phyloP scores from a whole-genome alignment of 2,329 filamentous ascomycete species.

The Talaromyces atroroseus region DNA sequence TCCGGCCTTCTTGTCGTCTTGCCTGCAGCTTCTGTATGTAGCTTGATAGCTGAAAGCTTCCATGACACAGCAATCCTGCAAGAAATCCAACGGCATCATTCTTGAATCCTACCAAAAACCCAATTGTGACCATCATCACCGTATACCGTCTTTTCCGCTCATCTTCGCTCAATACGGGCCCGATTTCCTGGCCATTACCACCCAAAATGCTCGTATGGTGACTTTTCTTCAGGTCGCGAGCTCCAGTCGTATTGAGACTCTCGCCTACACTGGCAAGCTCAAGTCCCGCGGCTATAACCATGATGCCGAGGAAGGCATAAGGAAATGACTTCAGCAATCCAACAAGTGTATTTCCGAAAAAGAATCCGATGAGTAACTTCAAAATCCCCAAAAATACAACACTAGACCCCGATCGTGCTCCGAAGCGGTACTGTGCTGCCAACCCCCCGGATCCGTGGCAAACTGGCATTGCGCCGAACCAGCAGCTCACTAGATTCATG shows the following conservation, averaged over 20 bases:
- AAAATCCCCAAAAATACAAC: slow-evolving; percentile 71
- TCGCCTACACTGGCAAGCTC: slow-evolving; percentile 83
- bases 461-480: slow-evolving; percentile 92
- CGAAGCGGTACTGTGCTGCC: slow-evolving; percentile 86
- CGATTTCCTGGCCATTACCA: slow-evolving; percentile 34
- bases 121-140: slow-evolving; percentile 84
- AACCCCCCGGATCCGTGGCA: slow-evolving; percentile 90
- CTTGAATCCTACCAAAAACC: slow-evolving; percentile 73
- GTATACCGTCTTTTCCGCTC: slow-evolving; percentile 74
- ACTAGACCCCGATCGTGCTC: slow-evolving; percentile 78
- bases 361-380: slow-evolving; percentile 70
- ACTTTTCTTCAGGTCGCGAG: slow-evolving; percentile 48
- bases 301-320: slow-evolving; percentile 69
- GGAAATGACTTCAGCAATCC: slow-evolving; percentile 68
- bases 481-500: slow-evolving; percentile 81
- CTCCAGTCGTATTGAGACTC: slow-evolving; percentile 69
- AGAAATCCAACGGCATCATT: slow-evolving; percentile 87
- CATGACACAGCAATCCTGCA: slow-evolving; percentile 74
- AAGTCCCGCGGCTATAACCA: slow-evolving; percentile 83
- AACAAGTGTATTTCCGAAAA: slow-evolving; percentile 70
- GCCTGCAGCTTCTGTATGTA: slow-evolving; percentile 21
- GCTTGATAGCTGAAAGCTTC: slow-evolving; percentile 51
- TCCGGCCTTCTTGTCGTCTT: slow-evolving; percentile 28
- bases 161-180: slow-evolving; percentile 50
- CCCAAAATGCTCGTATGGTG: slow-evolving; percentile 15